Evolutionary conservation across 2,329 filamentous ascomycete genomes (phyloP).

Genomic region (Fusarium sp.): DNA sequence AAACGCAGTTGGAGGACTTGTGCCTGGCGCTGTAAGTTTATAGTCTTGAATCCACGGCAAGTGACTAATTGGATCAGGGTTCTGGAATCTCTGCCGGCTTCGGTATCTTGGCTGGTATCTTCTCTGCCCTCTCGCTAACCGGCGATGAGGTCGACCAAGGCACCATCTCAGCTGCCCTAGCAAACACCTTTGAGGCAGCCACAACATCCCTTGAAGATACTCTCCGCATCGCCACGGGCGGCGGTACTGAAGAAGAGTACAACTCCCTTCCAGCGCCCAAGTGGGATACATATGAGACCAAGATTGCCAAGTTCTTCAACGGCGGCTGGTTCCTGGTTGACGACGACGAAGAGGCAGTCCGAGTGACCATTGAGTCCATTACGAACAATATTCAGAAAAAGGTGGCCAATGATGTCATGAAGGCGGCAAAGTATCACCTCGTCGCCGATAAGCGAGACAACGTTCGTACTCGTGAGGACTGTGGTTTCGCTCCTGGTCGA

Average conservation of each 20-base stretch:
- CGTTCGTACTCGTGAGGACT: constrained; percentile 3
- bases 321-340: constrained; percentile 21
- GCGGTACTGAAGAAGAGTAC: not conserved
- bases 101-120: not conserved
- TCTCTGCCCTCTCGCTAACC: not conserved
- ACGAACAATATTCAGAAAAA: constrained; percentile 24
- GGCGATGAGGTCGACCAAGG: constrained; percentile 11
- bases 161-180: not conserved
- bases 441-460: constrained; percentile 24
- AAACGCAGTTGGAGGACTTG: not conserved
- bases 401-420: constrained; percentile 35
- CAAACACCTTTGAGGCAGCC: not conserved
- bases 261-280: constrained; percentile 4
- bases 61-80: not conserved
- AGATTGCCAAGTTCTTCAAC: constrained; percentile 25
- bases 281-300: constrained; percentile 7
- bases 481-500: constrained; percentile 13
- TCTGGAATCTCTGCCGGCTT: not conserved
- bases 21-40: not conserved
- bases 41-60: rapidly evolving
- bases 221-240: constrained; percentile 11
- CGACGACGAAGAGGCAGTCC: constrained; percentile 4
- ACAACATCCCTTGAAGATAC: not conserved
- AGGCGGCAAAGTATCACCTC: constrained; percentile 15
- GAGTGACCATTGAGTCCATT: constrained; percentile 1